These are phyloP conservation scores for Dryas alaskensis DNA, from an alignment of 306 rosid genomes.

Conservation along the genomic window DNA sequence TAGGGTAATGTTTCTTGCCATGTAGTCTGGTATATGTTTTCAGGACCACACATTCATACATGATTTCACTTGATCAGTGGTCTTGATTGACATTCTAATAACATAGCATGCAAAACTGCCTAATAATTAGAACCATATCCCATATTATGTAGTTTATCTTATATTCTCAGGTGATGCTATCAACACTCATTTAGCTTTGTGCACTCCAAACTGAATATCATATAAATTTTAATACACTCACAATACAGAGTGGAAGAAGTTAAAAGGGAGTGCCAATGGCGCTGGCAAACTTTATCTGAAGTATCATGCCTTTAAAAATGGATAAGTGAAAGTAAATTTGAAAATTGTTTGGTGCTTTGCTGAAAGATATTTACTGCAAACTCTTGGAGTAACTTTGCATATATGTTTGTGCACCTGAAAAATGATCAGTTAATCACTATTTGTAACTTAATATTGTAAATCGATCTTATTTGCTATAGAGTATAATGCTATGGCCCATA, in stretches of 20 bases:
- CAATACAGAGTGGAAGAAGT: not conserved
- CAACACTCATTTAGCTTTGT: not conserved
- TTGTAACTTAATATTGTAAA: not conserved
- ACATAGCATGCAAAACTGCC: not conserved
- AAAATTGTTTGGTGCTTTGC: not conserved
- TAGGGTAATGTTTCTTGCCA: not conserved
- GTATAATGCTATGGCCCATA: constrained; percentile 29
- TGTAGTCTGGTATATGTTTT: not conserved
- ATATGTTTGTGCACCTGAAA: not conserved
- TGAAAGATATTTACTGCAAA: not conserved
- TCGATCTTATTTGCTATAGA: constrained; percentile 32
- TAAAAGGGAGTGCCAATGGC: too few relatives aligned
- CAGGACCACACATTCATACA: not conserved
- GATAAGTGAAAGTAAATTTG: not conserved
- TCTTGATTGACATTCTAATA: not conserved
- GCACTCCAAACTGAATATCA: not conserved
- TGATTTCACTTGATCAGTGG: not conserved
- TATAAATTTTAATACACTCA: not conserved
- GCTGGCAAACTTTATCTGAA: not conserved
- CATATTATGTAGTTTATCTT: not conserved
- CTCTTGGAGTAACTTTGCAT: not conserved
- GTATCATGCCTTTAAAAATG: not conserved
- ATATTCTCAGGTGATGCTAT: not conserved
- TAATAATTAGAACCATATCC: not conserved
- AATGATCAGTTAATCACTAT: not conserved